Base-by-base conservation (phyloP, 805 yeast species). In the Candida schatavii region DNA sequence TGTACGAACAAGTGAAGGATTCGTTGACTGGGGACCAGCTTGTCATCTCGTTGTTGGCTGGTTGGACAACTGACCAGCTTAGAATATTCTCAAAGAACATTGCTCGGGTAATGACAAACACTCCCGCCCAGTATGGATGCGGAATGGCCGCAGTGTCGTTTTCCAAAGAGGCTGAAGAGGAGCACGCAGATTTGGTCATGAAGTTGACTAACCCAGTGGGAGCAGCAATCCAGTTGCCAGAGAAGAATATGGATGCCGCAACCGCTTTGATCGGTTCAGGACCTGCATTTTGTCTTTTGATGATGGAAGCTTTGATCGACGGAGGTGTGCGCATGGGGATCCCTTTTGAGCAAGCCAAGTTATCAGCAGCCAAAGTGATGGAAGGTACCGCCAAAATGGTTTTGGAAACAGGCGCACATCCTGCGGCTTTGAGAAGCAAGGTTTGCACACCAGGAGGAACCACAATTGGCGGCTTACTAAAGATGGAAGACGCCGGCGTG, bases 361-460 rank as follows among this genome's bases (percentile, higher is more conserved):
- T 83, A 48, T 83, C 95, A 52, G 97, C 98, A 9, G 86, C 95
- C 22, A 91, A 89, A 65, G 96, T 91, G 15, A 74, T 89, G 80
- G 90, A 85, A 61, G 99, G 99, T 19, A 86, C 97, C 11, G 91
- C 93, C 13, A 82, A 81, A 64, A 86, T 93, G 97, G 90, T 84
- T 1, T 77, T 83, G 48, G 78, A 80, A 50, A 82, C 89, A 9
- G 89, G 88, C 3, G 79, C 74, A 34, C 97, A 91, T 57, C 99
- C 99, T 9, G 91, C 93, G 15, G 88, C 78, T 10, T 75, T 93
- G 60, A 87, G 87, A 59, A 81, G 85, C 59, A 83, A 82, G 53
- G 93, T 93, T 6, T 89, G 97, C 59, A 93, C 99, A 0, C 99
- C 99, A 19, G 99, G 93, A 23, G 99, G 99, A 26, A 90, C 97